Evolutionary conservation across 345 rosid genomes (phyloP).

Genomic region (Carallia brachiata): DNA sequence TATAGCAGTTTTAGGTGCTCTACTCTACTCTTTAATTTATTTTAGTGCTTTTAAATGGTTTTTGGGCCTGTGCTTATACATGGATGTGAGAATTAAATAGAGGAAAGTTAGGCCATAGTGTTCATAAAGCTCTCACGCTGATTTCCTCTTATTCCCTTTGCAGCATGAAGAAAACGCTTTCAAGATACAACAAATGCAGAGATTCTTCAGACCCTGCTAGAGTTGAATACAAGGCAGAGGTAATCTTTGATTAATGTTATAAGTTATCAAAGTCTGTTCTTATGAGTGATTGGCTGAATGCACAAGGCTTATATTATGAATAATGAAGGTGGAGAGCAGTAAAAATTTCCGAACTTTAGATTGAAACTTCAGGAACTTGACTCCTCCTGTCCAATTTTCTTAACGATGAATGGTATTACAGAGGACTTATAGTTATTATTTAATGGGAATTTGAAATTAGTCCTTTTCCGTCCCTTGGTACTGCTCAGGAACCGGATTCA

Average conservation of each 20-base stretch:
- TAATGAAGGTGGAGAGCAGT: neutral
- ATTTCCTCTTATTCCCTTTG: constrained; percentile 12
- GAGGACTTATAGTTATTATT: too few relatives aligned
- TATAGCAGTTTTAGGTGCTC: too few relatives aligned
- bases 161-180: constrained; percentile 77
- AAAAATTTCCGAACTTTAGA: neutral
- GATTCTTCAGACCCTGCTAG: constrained; percentile 45
- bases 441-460: neutral
- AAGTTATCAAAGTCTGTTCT: neutral
- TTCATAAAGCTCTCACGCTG: neutral
- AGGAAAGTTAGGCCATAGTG: neutral
- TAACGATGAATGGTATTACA: too few relatives aligned
- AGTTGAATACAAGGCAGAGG: constrained; percentile 55
- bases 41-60: neutral
- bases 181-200: constrained; percentile 59
- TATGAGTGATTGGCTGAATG: neutral
- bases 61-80: neutral
- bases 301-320: neutral
- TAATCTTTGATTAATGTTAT: constrained; percentile 20
- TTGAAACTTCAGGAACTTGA: neutral
- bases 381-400: neutral
- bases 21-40: neutral
- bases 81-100: neutral
- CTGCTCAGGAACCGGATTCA: constrained; percentile 43
- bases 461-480: constrained; percentile 9